A percentile compares a stretch with the other conserved stretches of the same genome.
These are phyloP conservation scores for Wallemia ichthyophaga DNA, from an alignment of 1,284 basidiomycete genomes.

Conservation along the genomic window DNA sequence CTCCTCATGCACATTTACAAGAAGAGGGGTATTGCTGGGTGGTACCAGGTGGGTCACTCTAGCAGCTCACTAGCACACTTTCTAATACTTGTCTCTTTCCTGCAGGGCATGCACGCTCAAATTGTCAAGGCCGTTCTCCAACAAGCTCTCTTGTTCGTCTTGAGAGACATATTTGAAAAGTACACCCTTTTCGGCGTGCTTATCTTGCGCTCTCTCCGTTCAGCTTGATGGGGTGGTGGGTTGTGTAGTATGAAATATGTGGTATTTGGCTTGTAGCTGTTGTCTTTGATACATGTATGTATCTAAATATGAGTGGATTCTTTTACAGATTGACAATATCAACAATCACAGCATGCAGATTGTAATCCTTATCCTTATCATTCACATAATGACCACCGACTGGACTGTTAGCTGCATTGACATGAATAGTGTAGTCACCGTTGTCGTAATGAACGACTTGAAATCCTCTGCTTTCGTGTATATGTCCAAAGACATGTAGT, in stretches of 20 bases:
- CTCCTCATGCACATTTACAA: slow-evolving; percentile 42
- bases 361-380: no score
- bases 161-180: slow-evolving; percentile 52
- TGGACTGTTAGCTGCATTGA: neutral
- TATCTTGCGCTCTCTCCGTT: neutral
- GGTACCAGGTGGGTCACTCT: neutral
- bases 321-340: neutral
- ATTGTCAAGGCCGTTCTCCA: slow-evolving; percentile 64
- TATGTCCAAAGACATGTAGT: neutral
- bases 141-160: slow-evolving; percentile 47
- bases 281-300: no score
- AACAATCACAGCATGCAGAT: neutral
- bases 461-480: neutral
- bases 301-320: no score
- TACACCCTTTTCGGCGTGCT: slow-evolving; percentile 36
- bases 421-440: neutral
- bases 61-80: slow-evolving; percentile 31
- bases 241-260: no score
- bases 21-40: slow-evolving; percentile 17
- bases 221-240: no score
- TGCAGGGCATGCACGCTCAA: slow-evolving; percentile 81
- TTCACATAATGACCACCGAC: neutral
- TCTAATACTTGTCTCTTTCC: no score
- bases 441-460: neutral
- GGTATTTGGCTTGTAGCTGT: no score